Conservation (phyloP, 345 rosid species). For the Viola odorata region DNA sequence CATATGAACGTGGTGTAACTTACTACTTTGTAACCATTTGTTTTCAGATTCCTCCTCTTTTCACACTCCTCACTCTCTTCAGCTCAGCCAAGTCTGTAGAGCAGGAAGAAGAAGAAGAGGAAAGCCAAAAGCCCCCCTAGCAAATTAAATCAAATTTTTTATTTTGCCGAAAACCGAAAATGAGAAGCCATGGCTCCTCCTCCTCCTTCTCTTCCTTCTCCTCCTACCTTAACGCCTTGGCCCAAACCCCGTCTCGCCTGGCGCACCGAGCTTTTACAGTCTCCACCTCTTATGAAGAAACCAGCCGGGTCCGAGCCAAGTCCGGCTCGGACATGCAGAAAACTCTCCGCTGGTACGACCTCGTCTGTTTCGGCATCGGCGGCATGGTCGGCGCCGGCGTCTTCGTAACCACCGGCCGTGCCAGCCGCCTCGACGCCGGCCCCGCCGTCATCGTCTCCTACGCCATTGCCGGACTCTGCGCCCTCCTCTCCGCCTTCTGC, state of each 20-base stretch:
- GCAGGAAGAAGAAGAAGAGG: not conserved
- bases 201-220: constrained; percentile 60
- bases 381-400: constrained; percentile 99
- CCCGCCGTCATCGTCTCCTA: constrained; percentile 78
- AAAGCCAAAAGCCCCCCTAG: not conserved
- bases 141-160: too few species aligned
- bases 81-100: not conserved
- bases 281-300: constrained; percentile 65
- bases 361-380: constrained; percentile 80
- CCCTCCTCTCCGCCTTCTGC: constrained; percentile 91
- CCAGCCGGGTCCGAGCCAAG: constrained; percentile 47
- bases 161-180: not conserved
- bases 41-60: too few species aligned
- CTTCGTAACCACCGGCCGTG: constrained; percentile 73
- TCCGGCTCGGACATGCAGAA: constrained; percentile 65
- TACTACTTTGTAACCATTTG: too few species aligned
- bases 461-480: constrained; percentile 95
- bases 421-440: constrained; percentile 58
- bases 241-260: constrained; percentile 63
- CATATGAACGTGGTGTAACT: too few species aligned
- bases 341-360: constrained; percentile 80
- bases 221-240: constrained; percentile 58
- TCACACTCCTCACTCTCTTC: too few species aligned
- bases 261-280: constrained; percentile 63
- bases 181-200: constrained; percentile 23